These are phyloP conservation scores for Quercus variabilis DNA, from an alignment of 306 rosid genomes.

Conservation along the genomic window DNA sequence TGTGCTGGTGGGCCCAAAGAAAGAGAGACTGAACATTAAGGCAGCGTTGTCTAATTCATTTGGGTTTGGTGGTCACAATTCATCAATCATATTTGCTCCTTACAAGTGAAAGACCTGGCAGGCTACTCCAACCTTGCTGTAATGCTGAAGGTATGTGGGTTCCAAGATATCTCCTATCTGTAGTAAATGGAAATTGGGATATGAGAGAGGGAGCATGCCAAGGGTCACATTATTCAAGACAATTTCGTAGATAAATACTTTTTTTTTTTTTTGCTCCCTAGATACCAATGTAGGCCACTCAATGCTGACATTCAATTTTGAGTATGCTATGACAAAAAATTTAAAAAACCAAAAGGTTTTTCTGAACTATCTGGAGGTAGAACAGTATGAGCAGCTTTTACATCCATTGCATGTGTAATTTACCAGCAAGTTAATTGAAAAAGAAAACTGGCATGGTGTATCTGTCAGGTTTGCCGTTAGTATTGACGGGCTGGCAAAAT, in stretches of 20 bases:
- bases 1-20: slow-evolving; percentile 80
- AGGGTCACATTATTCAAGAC: not conserved
- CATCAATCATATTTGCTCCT: slow-evolving; percentile 88
- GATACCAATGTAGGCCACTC: not conserved
- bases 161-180: not conserved
- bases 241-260: not conserved
- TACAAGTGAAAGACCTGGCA: slow-evolving; percentile 46
- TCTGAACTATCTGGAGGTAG: not conserved
- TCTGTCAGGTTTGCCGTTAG: not conserved
- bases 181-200: not conserved
- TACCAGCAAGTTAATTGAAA: not conserved
- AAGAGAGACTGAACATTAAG: slow-evolving; percentile 83
- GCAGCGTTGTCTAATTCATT: slow-evolving; percentile 89
- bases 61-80: slow-evolving; percentile 98
- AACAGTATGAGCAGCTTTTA: not conserved
- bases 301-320: not conserved
- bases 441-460: not conserved
- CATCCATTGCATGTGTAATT: not conserved
- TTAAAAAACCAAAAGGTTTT: not conserved
- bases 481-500: slow-evolving; percentile 6
- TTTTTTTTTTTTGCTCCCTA: not conserved
- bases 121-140: slow-evolving; percentile 29
- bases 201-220: not conserved
- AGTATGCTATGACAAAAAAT: not conserved
- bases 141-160: slow-evolving; percentile 34